Percentiles rank a stretch among this genome's conserved stretches.
Evolutionary conservation across 2,329 filamentous ascomycete species (phyloP).

Genomic region (Fusarium luffae): DNA sequence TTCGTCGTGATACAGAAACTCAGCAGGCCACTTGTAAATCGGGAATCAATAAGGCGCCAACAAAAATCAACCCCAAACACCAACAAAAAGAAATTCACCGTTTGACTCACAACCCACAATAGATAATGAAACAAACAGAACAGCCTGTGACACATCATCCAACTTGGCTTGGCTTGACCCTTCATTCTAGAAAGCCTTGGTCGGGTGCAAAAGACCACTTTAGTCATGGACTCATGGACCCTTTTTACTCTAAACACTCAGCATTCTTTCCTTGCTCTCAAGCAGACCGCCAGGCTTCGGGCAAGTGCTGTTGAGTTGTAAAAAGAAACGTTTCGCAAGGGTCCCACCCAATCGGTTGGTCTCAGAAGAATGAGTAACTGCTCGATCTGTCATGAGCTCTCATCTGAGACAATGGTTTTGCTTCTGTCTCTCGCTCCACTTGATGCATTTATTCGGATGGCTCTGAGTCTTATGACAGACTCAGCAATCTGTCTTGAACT

Average conservation of each 20-base stretch:
- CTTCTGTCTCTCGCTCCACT: slow-evolving; percentile 18
- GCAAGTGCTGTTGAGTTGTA: slow-evolving; percentile 27
- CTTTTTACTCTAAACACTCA: slow-evolving; percentile 24
- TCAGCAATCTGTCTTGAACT: slow-evolving; percentile 19
- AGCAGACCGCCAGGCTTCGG: slow-evolving; percentile 35
- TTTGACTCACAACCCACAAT: slow-evolving; percentile 10
- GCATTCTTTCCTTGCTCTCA: slow-evolving; percentile 24
- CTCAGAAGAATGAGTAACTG: slow-evolving; percentile 28
- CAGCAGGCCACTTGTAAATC: slow-evolving; percentile 25
- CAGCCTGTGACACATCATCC: slow-evolving; percentile 5
- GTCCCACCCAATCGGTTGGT: slow-evolving; percentile 34
- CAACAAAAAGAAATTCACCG: slow-evolving; percentile 29
- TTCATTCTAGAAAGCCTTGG: slow-evolving; percentile 4
- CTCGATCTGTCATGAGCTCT: slow-evolving; percentile 21
- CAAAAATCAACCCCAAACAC: slow-evolving; percentile 28
- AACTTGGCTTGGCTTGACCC: background rate
- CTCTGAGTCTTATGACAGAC: slow-evolving; percentile 4
- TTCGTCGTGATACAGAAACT: slow-evolving; percentile 36
- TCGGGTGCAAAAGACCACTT: slow-evolving; percentile 1
- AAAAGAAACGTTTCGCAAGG: slow-evolving; percentile 38
- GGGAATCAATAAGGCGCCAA: slow-evolving; percentile 35
- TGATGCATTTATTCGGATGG: slow-evolving; percentile 9
- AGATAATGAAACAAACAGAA: slow-evolving; percentile 13
- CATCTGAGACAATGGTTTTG: slow-evolving; percentile 15
- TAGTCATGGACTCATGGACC: slow-evolving; percentile 20